Conservation (phyloP, 2,329 filamentous ascomycete genomes). For the Colletotrichum sp. region DNA sequence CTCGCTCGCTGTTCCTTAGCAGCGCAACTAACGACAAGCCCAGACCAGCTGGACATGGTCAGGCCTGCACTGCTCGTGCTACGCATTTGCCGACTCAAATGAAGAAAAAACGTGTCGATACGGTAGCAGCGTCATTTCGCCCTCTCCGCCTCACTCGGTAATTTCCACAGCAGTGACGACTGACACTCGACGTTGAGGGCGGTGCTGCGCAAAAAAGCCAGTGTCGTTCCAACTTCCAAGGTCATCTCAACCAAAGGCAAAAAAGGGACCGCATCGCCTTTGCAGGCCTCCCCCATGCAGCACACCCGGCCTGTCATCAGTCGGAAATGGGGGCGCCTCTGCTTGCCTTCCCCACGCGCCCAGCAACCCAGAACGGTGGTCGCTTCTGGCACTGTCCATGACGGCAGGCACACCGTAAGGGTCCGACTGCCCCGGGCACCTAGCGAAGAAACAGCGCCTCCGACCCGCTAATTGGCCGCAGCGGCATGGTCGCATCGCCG, state of each 20-base stretch:
- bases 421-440: background rate
- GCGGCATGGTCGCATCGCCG: slow-evolving; percentile 1
- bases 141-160: slow-evolving; percentile 8
- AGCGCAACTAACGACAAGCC: background rate
- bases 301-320: background rate
- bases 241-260: background rate
- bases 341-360: background rate
- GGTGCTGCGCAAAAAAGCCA: background rate
- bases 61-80: background rate
- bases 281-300: background rate
- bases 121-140: background rate
- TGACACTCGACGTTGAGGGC: background rate
- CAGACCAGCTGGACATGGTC: background rate
- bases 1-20: background rate
- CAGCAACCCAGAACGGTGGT: background rate
- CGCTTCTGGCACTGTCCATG: background rate
- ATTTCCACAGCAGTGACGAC: slow-evolving; percentile 8
- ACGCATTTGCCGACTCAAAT: background rate
- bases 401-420: background rate
- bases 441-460: slow-evolving; percentile 9
- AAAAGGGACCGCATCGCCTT: background rate
- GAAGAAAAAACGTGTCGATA: background rate
- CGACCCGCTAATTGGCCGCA: slow-evolving; percentile 20
- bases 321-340: background rate
- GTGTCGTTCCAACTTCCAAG: background rate